These are phyloP conservation scores for Pleurotus pulmonarius DNA, from an alignment of 768 basidiomycete species.

Conservation along the genomic window DNA sequence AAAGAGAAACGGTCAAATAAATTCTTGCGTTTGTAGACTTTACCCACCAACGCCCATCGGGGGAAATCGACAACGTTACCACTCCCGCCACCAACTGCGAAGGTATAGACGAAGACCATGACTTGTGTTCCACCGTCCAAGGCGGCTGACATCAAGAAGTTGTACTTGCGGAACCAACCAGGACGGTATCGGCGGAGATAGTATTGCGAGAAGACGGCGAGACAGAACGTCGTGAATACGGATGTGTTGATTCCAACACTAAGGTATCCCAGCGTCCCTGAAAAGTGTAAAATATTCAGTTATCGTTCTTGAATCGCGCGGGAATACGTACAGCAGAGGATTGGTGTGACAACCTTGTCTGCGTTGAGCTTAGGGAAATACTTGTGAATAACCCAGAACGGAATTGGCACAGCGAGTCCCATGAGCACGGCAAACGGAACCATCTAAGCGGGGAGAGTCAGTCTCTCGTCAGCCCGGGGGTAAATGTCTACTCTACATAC, in stretches of 20 bases:
- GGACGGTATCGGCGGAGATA: slow-evolving; percentile 39
- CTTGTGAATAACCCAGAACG: slow-evolving; percentile 49
- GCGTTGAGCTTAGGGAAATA: slow-evolving; percentile 43
- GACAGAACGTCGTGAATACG: slow-evolving; percentile 40
- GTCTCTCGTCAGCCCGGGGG: no score
- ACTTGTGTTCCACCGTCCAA: slow-evolving; percentile 50
- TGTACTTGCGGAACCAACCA: slow-evolving; percentile 49
- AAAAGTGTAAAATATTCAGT: background rate
- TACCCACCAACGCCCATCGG: slow-evolving; percentile 34
- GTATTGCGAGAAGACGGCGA: slow-evolving; percentile 45
- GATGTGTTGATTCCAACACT: slow-evolving; percentile 57
- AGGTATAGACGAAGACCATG: slow-evolving; percentile 43
- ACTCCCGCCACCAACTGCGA: slow-evolving; percentile 41
- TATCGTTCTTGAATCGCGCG: background rate
- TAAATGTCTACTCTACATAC: slow-evolving; percentile 16
- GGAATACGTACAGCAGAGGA: slow-evolving; percentile 32
- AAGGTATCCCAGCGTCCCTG: slow-evolving; percentile 42
- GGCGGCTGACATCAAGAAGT: slow-evolving; percentile 48
- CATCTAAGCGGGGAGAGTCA: slow-evolving; percentile 20
- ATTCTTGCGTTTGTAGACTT: background rate
- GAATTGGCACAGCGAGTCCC: slow-evolving; percentile 50
- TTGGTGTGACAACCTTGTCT: slow-evolving; percentile 47
- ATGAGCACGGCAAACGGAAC: slow-evolving; percentile 45
- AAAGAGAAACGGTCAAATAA: slow-evolving; percentile 7
- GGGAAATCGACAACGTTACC: slow-evolving; percentile 33